phyloP scores from a whole-genome alignment of 1,284 basidiomycete genomes.

The Heterobasidion irregulare region DNA sequence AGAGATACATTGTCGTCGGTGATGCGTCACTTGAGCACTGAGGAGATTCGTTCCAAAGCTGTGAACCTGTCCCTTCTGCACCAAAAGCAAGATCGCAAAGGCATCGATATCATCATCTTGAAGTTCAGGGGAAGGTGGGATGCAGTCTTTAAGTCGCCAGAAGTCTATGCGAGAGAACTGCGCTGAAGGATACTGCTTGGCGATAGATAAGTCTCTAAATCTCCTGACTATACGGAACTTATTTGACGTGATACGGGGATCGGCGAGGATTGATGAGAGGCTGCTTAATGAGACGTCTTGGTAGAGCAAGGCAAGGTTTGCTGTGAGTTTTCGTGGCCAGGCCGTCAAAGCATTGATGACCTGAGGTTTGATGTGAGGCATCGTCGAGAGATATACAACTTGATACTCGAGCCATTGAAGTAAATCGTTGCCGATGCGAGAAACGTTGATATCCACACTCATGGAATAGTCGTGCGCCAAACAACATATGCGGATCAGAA shows the following conservation, averaged over 20 bases:
- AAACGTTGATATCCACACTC: slow-evolving; percentile 17
- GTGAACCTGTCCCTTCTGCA: slow-evolving; percentile 47
- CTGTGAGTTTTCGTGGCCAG: slow-evolving; percentile 59
- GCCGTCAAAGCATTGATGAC: slow-evolving; percentile 53
- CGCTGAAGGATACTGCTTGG: slow-evolving; percentile 26
- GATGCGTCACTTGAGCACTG: slow-evolving; percentile 8
- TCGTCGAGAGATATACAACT: slow-evolving; percentile 31
- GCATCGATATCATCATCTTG: slow-evolving; percentile 62
- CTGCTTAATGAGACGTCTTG: slow-evolving; percentile 35
- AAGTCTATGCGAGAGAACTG: slow-evolving; percentile 59
- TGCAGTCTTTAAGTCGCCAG: slow-evolving; percentile 75
- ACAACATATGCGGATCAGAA: slow-evolving; percentile 57
- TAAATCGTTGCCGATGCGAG: slow-evolving; percentile 35
- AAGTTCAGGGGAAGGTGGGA: slow-evolving; percentile 43
- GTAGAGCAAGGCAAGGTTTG: slow-evolving; percentile 32
- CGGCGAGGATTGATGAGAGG: slow-evolving; percentile 46
- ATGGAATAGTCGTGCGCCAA: slow-evolving; percentile 43
- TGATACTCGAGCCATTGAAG: slow-evolving; percentile 59
- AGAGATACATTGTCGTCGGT: neutral
- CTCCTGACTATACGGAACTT: slow-evolving; percentile 71
- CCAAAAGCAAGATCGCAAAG: slow-evolving; percentile 66
- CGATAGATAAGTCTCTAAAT: slow-evolving; percentile 37
- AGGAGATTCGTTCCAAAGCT: slow-evolving; percentile 34
- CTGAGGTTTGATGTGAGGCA: slow-evolving; percentile 30
- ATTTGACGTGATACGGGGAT: slow-evolving; percentile 49